Evolutionary conservation across 2,329 filamentous ascomycete genomes (phyloP).

Genomic region (Tolypocladium pustulatum): DNA sequence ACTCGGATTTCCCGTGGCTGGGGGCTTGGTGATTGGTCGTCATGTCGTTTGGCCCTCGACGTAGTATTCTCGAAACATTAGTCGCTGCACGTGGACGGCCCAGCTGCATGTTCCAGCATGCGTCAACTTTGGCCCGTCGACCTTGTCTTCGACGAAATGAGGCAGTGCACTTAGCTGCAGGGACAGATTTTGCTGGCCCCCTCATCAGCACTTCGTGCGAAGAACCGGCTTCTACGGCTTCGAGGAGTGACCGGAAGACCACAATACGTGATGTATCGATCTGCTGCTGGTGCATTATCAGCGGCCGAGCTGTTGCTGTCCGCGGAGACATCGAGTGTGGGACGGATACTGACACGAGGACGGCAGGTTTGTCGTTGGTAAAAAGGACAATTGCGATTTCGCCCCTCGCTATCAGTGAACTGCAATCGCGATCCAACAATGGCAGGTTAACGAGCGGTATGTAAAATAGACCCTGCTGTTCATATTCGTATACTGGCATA

Average conservation of each 20-base stretch:
- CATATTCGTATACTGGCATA: neutral
- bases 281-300: neutral
- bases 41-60: neutral
- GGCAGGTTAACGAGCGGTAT: neutral
- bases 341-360: too few species aligned
- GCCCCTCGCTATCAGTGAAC: neutral
- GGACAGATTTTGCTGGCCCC: neutral
- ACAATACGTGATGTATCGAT: neutral
- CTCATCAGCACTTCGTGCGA: neutral
- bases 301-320: neutral
- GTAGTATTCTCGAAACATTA: neutral
- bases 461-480: neutral
- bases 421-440: neutral
- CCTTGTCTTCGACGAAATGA: neutral
- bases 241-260: neutral
- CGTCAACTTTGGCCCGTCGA: neutral
- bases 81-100: neutral
- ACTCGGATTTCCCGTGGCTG: neutral
- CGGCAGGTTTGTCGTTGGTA: too few species aligned
- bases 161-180: neutral
- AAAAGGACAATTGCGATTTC: too few species aligned
- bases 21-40: neutral
- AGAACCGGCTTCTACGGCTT: neutral
- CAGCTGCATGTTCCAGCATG: neutral
- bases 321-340: neutral